Conservation (phyloP, 2,329 filamentous ascomycete genomes). For the Paraphoma sp. region DNA sequence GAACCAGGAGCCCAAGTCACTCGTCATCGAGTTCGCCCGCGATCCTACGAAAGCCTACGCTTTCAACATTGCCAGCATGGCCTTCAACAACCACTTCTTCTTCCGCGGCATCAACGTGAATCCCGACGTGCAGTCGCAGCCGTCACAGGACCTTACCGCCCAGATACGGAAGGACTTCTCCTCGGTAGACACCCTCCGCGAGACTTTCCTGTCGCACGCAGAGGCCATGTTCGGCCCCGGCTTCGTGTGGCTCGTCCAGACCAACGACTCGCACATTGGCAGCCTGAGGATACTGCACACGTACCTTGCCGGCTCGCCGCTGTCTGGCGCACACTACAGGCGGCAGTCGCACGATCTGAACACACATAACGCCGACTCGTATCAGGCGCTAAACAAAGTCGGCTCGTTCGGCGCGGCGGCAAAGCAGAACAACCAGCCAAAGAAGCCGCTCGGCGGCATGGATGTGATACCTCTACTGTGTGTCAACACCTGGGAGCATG, state of each 20-base stretch:
- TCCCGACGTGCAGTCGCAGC: constrained; percentile 29
- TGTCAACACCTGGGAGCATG: constrained; percentile 96
- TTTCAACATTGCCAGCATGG: constrained; percentile 98
- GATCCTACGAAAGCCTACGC: constrained; percentile 76
- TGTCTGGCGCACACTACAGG: constrained; percentile 83
- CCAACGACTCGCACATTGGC: constrained; percentile 53
- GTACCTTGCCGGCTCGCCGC: constrained; percentile 90
- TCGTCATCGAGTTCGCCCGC: constrained; percentile 78
- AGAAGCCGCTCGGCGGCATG: constrained; percentile 69
- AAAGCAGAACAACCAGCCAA: constrained; percentile 32
- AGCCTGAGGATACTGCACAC: constrained; percentile 77
- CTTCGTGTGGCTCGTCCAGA: constrained; percentile 89
- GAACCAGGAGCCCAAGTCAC: constrained; percentile 66
- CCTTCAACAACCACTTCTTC: constrained; percentile 89
- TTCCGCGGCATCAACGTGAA: constrained; percentile 63
- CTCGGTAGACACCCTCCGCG: constrained; percentile 80
- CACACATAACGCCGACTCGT: constrained; percentile 53
- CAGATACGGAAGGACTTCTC: constrained; percentile 77
- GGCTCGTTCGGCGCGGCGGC: constrained; percentile 48
- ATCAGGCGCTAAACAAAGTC: constrained; percentile 43
- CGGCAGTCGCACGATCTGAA: constrained; percentile 73
- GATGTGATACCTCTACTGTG: constrained; percentile 81
- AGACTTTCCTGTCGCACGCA: constrained; percentile 81
- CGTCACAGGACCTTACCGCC: constrained; percentile 59
- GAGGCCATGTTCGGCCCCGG: constrained; percentile 94